Base-by-base conservation (phyloP, 768 basidiomycete species). In the Tylopilus intermedius region DNA sequence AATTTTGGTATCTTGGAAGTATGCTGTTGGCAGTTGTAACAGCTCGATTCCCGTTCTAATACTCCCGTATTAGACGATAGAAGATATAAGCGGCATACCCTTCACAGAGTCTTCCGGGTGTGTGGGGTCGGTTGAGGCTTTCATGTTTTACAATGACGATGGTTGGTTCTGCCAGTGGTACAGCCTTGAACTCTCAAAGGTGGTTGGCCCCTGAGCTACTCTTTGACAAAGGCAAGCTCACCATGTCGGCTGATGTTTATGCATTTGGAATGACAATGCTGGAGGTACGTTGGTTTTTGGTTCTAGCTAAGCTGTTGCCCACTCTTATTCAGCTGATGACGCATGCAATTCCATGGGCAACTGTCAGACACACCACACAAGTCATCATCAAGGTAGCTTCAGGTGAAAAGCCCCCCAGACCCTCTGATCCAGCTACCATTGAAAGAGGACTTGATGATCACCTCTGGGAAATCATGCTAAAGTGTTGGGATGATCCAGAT, bases 151-250 rank as follows among this genome's bases (percentile, higher is more conserved):
- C 45, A 26, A 42, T 35, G 30, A 15, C 5, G 24, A 24, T 24
- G 24, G 24, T 24, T 24, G 24, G 33, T 24, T 53, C 32, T 43
- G 40, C 24, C 15, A 69, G 68, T 5, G 24, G 24, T 24, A 24
- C 24, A 3, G 58, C 70, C 49, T 67, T 64, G 24, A 67, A 69
- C 45, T 69, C 69, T 30, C 63, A 70, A 27, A 61, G 71, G 39
- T 81, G 80, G 77, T 73, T 81, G 51, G 79, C 81, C 22, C 81
- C 81, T 5, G 81, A 83, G 60, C 68, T 81, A 8, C 80, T 75
- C 57, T 64, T 72, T 47, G 78, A 77, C 13, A 72, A 75, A 57
- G 79, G 77, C 8, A 71, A 71, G 5, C 65, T 83, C 24, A 78
- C 77, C 0, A 67, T 68, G 5, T 66, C 66, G 29, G 75, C 79